Base-by-base conservation (phyloP, 192 early-diverging fungal species). In the Gigaspora rosea region DNA sequence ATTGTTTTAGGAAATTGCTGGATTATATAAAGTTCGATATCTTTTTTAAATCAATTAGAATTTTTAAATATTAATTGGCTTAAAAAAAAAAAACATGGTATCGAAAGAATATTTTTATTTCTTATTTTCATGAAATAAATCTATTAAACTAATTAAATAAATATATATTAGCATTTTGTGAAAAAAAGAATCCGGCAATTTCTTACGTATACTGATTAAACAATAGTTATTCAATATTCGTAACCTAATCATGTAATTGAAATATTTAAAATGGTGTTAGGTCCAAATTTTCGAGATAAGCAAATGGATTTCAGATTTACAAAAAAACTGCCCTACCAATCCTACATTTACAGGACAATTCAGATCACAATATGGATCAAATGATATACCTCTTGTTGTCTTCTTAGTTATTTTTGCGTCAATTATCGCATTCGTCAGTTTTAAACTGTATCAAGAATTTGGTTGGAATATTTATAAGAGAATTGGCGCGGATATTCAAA, bases 401-500 rank as follows among this genome's bases (percentile, higher is more conserved):
- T 64, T 91, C 50, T 90, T 88, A 80, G 62, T 80, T 20, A 56
- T 90, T 8, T 88, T 88, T 74, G 79, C 78, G 0, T 35, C 85
- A 6, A 78, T 79, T 57, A 89, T 90, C 73, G 74, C 80, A 6
- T 81, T 84, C 41, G 63, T 88, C n/a, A 85, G 88, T 56, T 89
- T 85, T 75, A 88, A 85, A 56, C 75, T 86, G 2, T 87, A 84
- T 56, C 79, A 78, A 36, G 82, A 85, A 47, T 85, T 86, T 76
- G 84, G 90, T 50, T 90, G 89, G 87, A 82, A 79, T 50, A 86
- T 89, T 33, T 88, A 86, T 81, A 89, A 88, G 69, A 85, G 84
- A 76, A 90, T 91, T 78, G 88, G 89, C 47, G 87, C 89, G 9
- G 88, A 90, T 73, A 84, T 88, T 18, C 81, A 83, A 73, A 91